Evolutionary conservation across 176 grass and related monocot species (phyloP), one percentile per base, ranked within the genome.

Genomic region (Avena insularis): DNA sequence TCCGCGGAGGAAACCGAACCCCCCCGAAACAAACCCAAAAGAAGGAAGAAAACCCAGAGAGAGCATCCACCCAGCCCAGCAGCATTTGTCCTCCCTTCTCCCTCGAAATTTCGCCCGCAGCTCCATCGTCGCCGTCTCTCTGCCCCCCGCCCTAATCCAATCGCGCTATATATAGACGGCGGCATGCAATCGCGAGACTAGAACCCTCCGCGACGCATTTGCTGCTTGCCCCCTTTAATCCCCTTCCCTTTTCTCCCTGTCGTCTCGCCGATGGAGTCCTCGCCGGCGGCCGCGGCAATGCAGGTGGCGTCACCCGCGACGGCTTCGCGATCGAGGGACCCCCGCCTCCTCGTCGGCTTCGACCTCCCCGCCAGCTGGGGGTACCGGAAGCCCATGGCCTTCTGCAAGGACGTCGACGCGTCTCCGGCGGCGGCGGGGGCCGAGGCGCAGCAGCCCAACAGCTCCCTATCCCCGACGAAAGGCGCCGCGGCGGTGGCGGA

Each of bases 341-440:
- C 86, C 2, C 77, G 58, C 40, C 77, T 91, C 70, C 75, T 82
- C 50, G 27, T 62, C 29, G 15, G 43, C 78, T 91, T 91, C 86
- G 53, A 70, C 77, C 90, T 91, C 31, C 90, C 90, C n/a, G 21
- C 77, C 21, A 78, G 56, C 78, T 88, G 86, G 90, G 86, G 90
- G 1, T 91, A 72, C 71, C 90, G 90, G 60, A 75, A 48, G 62
- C 45, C 77, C 70, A 85, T 91, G 90, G 82, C 60, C 63, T 91
- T 91, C 86, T 84, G 54, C 84, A 57, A 71, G 70, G 84, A 87
- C 84, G 12, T 21, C n/a, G 75, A 38, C 38, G 48, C 73, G 56
- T 53, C 50, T 45, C 36, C 46, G 5, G 49, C 72, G 72, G 17
- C 71, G 23, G 38, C 58, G 51, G 60, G 49, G 82, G 53, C 11